Percentiles rank a stretch among this genome's conserved stretches.
Conservation (phyloP, 2,329 filamentous ascomycete species). For the Calonectria hongkongensis region DNA sequence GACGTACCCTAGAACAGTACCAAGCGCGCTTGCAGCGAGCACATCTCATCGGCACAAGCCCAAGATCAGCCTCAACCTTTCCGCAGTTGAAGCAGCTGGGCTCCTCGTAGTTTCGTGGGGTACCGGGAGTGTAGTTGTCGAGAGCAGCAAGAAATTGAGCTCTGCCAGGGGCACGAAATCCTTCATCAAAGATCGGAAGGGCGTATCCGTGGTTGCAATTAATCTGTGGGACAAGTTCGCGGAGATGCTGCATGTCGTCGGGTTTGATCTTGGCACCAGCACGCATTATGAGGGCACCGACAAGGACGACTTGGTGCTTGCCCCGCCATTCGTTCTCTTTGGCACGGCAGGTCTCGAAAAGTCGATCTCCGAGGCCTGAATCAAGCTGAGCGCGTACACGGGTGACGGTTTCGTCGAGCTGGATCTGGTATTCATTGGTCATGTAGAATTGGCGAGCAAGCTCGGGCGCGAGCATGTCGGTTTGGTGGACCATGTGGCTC, state of each 20-base stretch:
- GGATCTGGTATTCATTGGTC: neutral
- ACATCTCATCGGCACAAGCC: neutral
- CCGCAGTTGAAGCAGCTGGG: constrained; percentile 3
- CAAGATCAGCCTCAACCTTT: neutral
- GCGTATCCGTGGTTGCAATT: neutral
- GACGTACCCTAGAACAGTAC: neutral
- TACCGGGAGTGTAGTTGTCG: neutral
- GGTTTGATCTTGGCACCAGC: neutral
- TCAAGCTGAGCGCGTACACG: neutral
- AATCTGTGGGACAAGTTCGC: neutral
- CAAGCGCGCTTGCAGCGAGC: neutral
- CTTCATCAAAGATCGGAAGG: neutral
- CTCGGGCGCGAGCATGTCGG: neutral
- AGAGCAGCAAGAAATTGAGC: neutral
- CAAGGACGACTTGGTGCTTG: neutral
- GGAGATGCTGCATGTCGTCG: neutral
- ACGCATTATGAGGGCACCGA: neutral
- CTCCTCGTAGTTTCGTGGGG: neutral
- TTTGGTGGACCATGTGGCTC: neutral
- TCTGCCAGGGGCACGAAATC: neutral
- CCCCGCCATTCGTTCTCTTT: neutral
- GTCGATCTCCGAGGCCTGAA: neutral
- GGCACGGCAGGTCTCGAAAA: neutral
- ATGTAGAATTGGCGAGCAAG: neutral
- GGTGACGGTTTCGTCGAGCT: neutral